Conservation (phyloP, 2,329 filamentous ascomycete species). For the Dissoconium aciculare region DNA sequence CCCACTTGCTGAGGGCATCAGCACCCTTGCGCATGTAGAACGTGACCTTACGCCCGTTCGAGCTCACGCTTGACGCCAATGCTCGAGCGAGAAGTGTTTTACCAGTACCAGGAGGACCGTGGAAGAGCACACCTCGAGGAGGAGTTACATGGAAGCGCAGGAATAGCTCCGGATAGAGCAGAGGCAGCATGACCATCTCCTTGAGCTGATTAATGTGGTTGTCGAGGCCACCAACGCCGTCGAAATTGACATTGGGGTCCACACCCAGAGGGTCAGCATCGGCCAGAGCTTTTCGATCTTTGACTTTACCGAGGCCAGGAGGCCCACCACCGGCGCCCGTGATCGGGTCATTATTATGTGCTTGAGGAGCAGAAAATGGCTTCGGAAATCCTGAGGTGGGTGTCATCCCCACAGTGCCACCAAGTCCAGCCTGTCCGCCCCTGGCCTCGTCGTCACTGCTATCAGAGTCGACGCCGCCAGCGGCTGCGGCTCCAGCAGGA, state of each 20-base stretch:
- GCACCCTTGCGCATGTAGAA: slow-evolving; percentile 99
- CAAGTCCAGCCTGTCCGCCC: slow-evolving; percentile 38
- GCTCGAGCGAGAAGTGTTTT: slow-evolving; percentile 94
- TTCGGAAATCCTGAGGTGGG: slow-evolving; percentile 39
- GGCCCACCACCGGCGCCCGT: slow-evolving; percentile 47
- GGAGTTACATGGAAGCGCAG: slow-evolving; percentile 82
- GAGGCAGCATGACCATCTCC: slow-evolving; percentile 91
- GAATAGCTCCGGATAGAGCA: slow-evolving; percentile 92
- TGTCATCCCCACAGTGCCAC: slow-evolving; percentile 51
- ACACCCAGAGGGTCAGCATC: slow-evolving; percentile 92
- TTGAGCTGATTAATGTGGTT: slow-evolving; percentile 94
- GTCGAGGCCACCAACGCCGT: slow-evolving; percentile 80
- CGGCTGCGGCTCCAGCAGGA: slow-evolving; percentile 49
- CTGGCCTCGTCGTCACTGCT: slow-evolving; percentile 78
- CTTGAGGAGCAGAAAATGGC: slow-evolving; percentile 38
- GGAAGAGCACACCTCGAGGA: slow-evolving; percentile 86
- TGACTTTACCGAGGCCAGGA: slow-evolving; percentile 75
- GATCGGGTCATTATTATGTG: slow-evolving; percentile 42
- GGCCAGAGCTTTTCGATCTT: slow-evolving; percentile 78
- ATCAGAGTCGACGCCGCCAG: slow-evolving; percentile 76
- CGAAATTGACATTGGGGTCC: slow-evolving; percentile 83
- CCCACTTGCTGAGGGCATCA: slow-evolving; percentile 96
- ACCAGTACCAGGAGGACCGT: slow-evolving; percentile 91
- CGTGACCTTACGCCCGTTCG: slow-evolving; percentile 83
- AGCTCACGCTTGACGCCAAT: slow-evolving; percentile 76